Conservation (phyloP, 1,284 basidiomycete genomes). For the Papiliotrema terrestris region DNA sequence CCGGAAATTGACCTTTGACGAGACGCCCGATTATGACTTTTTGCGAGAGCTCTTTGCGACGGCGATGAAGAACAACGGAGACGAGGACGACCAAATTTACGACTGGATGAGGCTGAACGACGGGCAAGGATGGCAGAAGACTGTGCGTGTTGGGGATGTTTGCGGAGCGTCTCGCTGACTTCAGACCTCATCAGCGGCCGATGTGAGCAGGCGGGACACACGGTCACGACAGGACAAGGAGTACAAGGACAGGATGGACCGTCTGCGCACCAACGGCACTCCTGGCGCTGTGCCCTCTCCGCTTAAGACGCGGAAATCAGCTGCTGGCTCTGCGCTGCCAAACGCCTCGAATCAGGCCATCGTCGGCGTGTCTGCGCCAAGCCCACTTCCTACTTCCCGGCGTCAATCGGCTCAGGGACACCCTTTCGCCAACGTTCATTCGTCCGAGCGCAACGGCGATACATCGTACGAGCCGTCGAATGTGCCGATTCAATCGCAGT, state of each 20-base stretch:
- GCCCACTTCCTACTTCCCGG: conserved; percentile 39
- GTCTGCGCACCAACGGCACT: conserved; percentile 45
- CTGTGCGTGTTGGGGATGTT: conserved; percentile 54
- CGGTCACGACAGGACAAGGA: conserved; percentile 35
- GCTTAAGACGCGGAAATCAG: conserved; percentile 42
- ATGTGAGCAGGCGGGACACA: conserved; percentile 36
- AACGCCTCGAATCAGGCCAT: conserved; percentile 50
- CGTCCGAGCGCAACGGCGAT: conserved; percentile 17
- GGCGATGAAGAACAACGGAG: conserved; percentile 81
- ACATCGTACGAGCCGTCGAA: conserved; percentile 40
- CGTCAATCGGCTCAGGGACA: conserved; percentile 45
- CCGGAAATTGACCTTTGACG: conserved; percentile 90
- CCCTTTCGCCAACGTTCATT: conserved; percentile 42
- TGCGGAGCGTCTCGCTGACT: conserved; percentile 1
- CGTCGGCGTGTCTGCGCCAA: conserved; percentile 44
- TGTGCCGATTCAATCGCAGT: conserved; percentile 31
- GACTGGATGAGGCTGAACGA: conserved; percentile 88
- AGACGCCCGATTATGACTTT: conserved; percentile 95
- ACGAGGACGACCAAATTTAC: conserved; percentile 81
- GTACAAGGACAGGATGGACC: conserved; percentile 49
- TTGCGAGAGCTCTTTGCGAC: conserved; percentile 86
- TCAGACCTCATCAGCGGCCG: conserved; percentile 21
- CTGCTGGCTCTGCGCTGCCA: conserved; percentile 31
- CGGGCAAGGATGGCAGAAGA: conserved; percentile 92
- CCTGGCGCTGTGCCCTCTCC: conserved; percentile 34